Evolutionary conservation across 2,329 filamentous ascomycete species (phyloP).

Genomic region (Xylaria sp.): DNA sequence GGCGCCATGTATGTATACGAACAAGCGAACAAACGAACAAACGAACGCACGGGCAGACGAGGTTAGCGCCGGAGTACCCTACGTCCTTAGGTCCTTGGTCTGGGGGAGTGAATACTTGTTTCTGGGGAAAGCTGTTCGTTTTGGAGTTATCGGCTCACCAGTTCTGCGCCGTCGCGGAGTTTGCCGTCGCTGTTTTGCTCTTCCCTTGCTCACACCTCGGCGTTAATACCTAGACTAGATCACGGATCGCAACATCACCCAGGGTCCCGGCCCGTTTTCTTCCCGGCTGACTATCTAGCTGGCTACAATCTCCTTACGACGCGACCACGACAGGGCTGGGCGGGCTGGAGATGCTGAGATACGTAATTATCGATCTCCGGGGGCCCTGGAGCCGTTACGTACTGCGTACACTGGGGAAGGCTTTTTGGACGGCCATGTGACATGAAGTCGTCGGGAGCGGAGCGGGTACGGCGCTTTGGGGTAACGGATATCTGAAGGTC

Average conservation of each 20-base stretch:
- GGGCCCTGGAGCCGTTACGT: slow-evolving; percentile 15
- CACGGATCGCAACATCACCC: not conserved
- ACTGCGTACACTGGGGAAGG: slow-evolving; percentile 1
- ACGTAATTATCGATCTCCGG: slow-evolving; percentile 1
- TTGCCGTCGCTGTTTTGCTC: slow-evolving; percentile 20
- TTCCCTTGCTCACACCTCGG: slow-evolving; percentile 8
- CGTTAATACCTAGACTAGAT: slow-evolving; percentile 19
- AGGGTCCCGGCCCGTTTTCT: not conserved
- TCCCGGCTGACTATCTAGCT: not conserved
- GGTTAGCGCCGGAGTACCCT: slow-evolving; percentile 5
- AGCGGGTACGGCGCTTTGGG: slow-evolving; percentile 25
- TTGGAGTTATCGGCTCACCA: slow-evolving; percentile 1
- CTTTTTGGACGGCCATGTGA: slow-evolving; percentile 21
- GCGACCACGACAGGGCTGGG: not conserved
- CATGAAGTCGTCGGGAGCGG: slow-evolving; percentile 26
- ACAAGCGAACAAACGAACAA: not conserved
- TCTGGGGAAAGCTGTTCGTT: not conserved
- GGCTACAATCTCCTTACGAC: not conserved
- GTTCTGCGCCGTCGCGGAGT: slow-evolving; percentile 7
- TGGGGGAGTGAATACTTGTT: not conserved
- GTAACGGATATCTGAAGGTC: not conserved
- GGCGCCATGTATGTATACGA: not conserved
- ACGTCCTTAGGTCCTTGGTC: not conserved
- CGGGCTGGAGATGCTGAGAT: slow-evolving; percentile 12
- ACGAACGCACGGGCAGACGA: not conserved